Percentiles rank a stretch among this genome's conserved stretches.
Conservation (phyloP, 768 basidiomycete species). For the Lactifluus hygrophoroides region DNA sequence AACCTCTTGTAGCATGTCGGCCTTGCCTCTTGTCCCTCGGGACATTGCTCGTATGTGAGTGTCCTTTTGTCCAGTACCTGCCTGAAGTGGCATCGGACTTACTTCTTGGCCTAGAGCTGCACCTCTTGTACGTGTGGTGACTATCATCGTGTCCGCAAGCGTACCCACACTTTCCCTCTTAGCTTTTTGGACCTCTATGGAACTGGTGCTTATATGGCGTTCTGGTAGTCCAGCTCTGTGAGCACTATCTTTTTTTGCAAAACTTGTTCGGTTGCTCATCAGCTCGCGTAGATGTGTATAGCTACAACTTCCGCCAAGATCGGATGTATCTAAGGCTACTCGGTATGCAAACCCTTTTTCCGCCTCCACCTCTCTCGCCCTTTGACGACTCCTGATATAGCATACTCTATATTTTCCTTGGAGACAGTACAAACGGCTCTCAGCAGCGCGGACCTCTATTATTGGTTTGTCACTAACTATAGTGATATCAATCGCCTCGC, state of each 20-base stretch:
- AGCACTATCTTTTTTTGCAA: background rate
- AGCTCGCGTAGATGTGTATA: slow-evolving; percentile 1
- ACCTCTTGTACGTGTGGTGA: background rate
- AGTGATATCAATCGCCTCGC: slow-evolving; percentile 23
- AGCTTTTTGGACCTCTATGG: slow-evolving; percentile 11
- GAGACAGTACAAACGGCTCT: slow-evolving; percentile 24
- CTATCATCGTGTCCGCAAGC: background rate
- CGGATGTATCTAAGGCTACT: background rate
- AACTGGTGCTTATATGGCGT: slow-evolving; percentile 8
- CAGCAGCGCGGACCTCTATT: slow-evolving; percentile 24
- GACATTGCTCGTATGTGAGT: background rate
- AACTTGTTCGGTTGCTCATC: background rate
- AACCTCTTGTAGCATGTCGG: background rate
- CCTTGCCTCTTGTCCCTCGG: background rate
- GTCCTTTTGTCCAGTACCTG: too few species aligned
- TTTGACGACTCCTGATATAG: slow-evolving; percentile 11
- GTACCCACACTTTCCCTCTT: background rate
- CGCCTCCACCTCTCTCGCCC: background rate
- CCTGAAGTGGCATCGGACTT: background rate
- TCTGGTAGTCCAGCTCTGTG: slow-evolving; percentile 7
- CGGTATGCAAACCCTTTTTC: background rate
- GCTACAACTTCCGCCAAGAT: slow-evolving; percentile 5
- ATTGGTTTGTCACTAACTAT: slow-evolving; percentile 26
- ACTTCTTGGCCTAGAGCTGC: background rate
- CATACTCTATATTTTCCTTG: slow-evolving; percentile 21